Evolutionary conservation across 2,329 filamentous ascomycete species (phyloP).

Genomic region (Nannizziopsis arthrosporioides): DNA sequence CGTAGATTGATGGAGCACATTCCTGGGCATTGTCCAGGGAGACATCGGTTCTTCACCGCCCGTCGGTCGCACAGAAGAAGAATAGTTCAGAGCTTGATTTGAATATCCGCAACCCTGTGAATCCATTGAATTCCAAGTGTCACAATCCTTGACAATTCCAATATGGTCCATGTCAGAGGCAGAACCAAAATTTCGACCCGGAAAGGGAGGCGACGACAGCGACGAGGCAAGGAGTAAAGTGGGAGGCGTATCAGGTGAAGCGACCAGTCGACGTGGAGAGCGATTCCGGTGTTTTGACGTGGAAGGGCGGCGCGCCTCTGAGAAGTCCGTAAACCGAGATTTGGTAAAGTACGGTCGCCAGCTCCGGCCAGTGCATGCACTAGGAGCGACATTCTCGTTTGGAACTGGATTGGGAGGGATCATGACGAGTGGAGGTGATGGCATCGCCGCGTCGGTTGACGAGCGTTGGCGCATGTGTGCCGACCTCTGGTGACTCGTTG

Average conservation of each 20-base stretch:
- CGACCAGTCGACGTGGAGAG: slow-evolving; percentile 34
- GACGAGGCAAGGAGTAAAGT: slow-evolving; percentile 39
- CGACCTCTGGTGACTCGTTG: slow-evolving; percentile 52
- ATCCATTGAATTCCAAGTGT: slow-evolving; percentile 1
- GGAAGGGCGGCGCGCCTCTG: slow-evolving; percentile 30
- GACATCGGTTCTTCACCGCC: background rate
- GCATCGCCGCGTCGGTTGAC: slow-evolving; percentile 20
- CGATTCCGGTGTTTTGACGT: slow-evolving; percentile 26
- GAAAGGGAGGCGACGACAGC: slow-evolving; percentile 16
- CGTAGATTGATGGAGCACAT: slow-evolving; percentile 12
- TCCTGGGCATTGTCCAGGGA: slow-evolving; percentile 1
- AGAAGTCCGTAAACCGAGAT: slow-evolving; percentile 19
- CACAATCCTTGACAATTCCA: background rate
- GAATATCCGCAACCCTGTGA: background rate
- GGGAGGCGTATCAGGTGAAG: slow-evolving; percentile 35
- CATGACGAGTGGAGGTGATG: background rate
- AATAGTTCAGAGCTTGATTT: background rate
- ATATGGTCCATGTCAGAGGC: background rate
- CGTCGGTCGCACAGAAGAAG: background rate
- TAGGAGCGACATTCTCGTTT: slow-evolving; percentile 8
- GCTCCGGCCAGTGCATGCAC: slow-evolving; percentile 9
- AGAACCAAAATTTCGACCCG: background rate
- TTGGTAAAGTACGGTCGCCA: slow-evolving; percentile 34
- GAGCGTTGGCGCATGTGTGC: slow-evolving; percentile 40
- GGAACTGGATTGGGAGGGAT: slow-evolving; percentile 13